phyloP scores from a whole-genome alignment of 805 yeast genomes.

The Wickerhamiella shivajii region DNA sequence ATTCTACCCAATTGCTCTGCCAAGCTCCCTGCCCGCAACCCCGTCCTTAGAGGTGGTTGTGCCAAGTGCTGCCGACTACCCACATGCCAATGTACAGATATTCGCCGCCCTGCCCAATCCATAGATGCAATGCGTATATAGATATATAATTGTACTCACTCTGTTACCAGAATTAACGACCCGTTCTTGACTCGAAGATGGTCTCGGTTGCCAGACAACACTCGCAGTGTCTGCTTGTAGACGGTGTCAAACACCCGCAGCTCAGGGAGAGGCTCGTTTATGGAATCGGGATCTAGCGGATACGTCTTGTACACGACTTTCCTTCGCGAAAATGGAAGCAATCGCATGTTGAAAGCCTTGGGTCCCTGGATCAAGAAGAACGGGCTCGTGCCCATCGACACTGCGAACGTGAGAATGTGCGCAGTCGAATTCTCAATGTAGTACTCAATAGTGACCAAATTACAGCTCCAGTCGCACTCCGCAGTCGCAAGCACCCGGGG shows the following conservation, averaged over 20 bases:
- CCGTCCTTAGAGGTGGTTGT: no score
- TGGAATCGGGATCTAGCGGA: constrained; percentile 20
- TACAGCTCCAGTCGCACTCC: constrained; percentile 2
- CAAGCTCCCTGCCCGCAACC: no score
- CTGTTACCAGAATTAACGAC: no score
- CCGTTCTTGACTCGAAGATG: no score
- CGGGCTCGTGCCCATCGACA: constrained; percentile 30
- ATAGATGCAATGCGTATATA: no score
- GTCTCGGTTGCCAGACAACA: constrained; percentile 29
- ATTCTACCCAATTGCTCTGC: no score
- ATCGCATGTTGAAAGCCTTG: constrained; percentile 27
- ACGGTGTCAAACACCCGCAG: constrained; percentile 54
- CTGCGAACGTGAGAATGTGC: constrained; percentile 47
- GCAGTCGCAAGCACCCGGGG: constrained; percentile 17
- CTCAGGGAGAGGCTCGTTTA: constrained; percentile 35
- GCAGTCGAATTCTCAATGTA: constrained; percentile 64
- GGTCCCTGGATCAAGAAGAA: constrained; percentile 29
- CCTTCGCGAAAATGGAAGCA: constrained; percentile 47
- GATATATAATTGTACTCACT: no score
- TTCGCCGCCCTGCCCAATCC: no score
- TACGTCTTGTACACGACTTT: constrained; percentile 19
- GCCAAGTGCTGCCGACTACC: no score
- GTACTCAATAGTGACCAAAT: constrained; percentile 24
- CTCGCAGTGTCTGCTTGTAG: constrained; percentile 48
- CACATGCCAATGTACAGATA: no score